These are phyloP conservation scores for Marasmius tenuissimus DNA, from an alignment of 1,284 basidiomycete species.

Conservation along the genomic window DNA sequence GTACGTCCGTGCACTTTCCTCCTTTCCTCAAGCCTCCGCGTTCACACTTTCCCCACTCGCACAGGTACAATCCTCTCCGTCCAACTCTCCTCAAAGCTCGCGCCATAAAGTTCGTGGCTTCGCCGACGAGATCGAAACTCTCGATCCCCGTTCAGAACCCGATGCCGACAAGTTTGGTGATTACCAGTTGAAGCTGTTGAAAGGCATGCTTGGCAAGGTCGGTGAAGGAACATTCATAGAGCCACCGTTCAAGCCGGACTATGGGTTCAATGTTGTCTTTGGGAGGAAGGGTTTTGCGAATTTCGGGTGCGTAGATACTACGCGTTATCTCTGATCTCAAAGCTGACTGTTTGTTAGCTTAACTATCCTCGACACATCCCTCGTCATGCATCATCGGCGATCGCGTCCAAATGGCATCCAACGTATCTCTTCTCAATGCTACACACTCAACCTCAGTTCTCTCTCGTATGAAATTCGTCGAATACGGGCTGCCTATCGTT, in stretches of 20 bases:
- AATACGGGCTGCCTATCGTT: constrained; percentile 9
- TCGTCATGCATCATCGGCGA: constrained; percentile 18
- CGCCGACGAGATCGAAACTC: not conserved
- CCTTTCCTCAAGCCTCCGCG: not conserved
- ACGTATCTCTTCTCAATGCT: constrained; percentile 16
- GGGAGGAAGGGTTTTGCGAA: not conserved
- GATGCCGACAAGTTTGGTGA: not conserved
- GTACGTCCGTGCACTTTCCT: not conserved
- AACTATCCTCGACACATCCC: constrained; percentile 14
- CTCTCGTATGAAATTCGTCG: constrained; percentile 10
- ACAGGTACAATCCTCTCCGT: not conserved
- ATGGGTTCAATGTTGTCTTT: not conserved
- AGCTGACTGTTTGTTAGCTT: not conserved
- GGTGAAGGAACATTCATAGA: not conserved
- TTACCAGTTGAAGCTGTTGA: not conserved
- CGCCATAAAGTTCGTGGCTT: not conserved
- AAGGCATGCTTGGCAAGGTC: not conserved
- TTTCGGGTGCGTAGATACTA: not conserved
- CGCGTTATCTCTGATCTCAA: no score
- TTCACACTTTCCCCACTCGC: not conserved
- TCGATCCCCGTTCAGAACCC: not conserved
- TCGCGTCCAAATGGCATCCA: constrained; percentile 18
- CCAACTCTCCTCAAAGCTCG: not conserved
- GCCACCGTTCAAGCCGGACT: not conserved
- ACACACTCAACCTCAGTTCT: constrained; percentile 12